Conservation (phyloP, 2,329 filamentous ascomycete genomes). For the Clathrospora elynae region DNA sequence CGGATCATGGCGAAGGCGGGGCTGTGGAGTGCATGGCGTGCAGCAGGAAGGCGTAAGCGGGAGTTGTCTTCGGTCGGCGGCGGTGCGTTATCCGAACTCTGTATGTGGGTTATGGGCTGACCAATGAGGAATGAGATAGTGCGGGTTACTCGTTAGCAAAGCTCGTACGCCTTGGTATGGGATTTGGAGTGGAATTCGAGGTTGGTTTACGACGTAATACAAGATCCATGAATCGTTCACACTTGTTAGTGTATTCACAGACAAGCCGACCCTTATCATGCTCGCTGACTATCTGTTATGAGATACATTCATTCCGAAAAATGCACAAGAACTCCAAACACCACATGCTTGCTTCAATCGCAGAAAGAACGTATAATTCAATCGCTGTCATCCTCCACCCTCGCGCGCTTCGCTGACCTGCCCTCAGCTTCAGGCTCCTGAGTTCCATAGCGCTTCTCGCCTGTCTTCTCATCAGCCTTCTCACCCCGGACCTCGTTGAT, state of each 20-base stretch:
- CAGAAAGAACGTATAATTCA: conserved; percentile 14
- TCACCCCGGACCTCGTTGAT: conserved; percentile 76
- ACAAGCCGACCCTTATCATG: neutral
- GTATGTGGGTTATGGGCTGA: neutral
- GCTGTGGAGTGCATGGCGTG: conserved; percentile 15
- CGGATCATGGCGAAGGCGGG: conserved; percentile 16
- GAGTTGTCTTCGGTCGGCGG: conserved; percentile 22
- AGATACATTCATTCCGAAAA: neutral
- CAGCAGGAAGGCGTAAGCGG: conserved; percentile 12
- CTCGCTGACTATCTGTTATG: neutral
- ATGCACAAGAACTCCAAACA: conserved; percentile 14
- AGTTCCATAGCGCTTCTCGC: conserved; percentile 77
- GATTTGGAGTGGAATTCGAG: too few relatives aligned
- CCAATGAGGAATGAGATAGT: conserved; percentile 18
- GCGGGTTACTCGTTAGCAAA: too few relatives aligned
- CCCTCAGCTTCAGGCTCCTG: conserved; percentile 65
- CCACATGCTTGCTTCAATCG: conserved; percentile 3
- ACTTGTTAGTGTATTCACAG: too few relatives aligned
- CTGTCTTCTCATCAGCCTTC: conserved; percentile 57
- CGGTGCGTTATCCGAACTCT: conserved; percentile 31
- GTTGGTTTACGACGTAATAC: too few relatives aligned
- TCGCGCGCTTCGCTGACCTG: conserved; percentile 69
- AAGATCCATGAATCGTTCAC: too few relatives aligned
- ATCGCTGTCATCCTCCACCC: conserved; percentile 72
- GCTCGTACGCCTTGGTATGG: too few relatives aligned